phyloP scores from a whole-genome alignment of 176 grass and related monocot genomes.

The Guadua angustifolia region DNA sequence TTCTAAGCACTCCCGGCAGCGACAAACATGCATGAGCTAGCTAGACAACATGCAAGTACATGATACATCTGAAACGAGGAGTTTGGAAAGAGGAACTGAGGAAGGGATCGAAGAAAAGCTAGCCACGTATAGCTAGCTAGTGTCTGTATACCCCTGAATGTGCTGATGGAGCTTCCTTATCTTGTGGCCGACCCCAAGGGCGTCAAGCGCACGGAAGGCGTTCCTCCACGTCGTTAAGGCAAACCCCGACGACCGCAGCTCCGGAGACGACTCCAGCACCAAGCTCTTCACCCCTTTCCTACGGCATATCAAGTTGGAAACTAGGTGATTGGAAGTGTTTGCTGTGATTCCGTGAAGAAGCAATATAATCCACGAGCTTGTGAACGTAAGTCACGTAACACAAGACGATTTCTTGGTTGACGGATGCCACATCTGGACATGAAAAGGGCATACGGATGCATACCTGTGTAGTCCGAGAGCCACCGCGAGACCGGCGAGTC shows the following conservation, averaged over 20 bases:
- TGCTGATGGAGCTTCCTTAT: slow-evolving; percentile 60
- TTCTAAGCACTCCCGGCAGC: background rate
- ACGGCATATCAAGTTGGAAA: background rate
- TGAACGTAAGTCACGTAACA: too few species aligned
- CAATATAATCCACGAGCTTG: too few species aligned
- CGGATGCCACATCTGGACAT: too few species aligned
- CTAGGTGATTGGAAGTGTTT: background rate
- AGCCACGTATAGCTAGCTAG: too few species aligned
- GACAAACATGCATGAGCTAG: too few species aligned
- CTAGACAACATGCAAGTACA: too few species aligned
- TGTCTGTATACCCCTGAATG: background rate
- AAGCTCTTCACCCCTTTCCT: slow-evolving; percentile 71
- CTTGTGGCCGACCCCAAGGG: slow-evolving; percentile 68
- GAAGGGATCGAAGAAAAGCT: too few species aligned
- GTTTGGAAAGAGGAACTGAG: background rate
- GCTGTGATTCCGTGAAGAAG: too few species aligned
- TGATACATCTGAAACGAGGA: background rate
- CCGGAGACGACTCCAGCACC: slow-evolving; percentile 78
- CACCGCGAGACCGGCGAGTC: slow-evolving; percentile 51
- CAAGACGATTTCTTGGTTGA: too few species aligned
- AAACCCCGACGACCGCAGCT: slow-evolving; percentile 63
- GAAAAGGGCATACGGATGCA: background rate
- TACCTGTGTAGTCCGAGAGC: slow-evolving; percentile 31
- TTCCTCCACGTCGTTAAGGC: slow-evolving; percentile 61
- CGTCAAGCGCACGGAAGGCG: slow-evolving; percentile 70